phyloP scores from a whole-genome alignment of 2,329 filamentous ascomycete species.

The Metarhizium anisopliae region DNA sequence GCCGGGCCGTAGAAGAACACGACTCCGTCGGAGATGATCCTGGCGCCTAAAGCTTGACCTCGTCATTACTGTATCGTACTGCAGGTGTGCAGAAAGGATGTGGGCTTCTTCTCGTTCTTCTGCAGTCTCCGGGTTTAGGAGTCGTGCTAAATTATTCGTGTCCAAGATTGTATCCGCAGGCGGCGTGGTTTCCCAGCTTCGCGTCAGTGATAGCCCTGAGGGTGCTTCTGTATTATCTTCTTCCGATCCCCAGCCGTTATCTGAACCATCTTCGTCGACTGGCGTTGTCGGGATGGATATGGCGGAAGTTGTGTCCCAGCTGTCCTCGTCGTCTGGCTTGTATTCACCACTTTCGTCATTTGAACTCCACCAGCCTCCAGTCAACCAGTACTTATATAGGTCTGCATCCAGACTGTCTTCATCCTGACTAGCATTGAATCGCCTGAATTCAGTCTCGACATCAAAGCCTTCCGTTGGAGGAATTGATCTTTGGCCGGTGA shows the following conservation, averaged over 20 bases:
- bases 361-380: conserved; percentile 77
- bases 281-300: conserved; percentile 48
- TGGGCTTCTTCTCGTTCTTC: conserved; percentile 76
- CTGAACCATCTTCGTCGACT: conserved; percentile 27
- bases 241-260: conserved; percentile 38
- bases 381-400: conserved; percentile 78
- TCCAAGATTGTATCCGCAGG: conserved; percentile 54
- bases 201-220: conserved; percentile 51
- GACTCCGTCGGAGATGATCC: conserved; percentile 59
- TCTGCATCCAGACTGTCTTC: conserved; percentile 63
- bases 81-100: conserved; percentile 71
- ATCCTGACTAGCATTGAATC: conserved; percentile 34
- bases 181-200: conserved; percentile 45
- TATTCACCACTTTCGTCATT: conserved; percentile 77
- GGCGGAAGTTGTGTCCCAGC: conserved; percentile 72
- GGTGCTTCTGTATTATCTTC: conserved; percentile 58
- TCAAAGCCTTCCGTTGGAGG: conserved; percentile 60
- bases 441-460: conserved; percentile 70
- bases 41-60: conserved; percentile 66
- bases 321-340: conserved; percentile 44
- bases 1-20: conserved; percentile 38
- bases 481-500: conserved; percentile 41
- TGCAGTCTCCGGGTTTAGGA: conserved; percentile 70
- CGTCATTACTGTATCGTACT: conserved; percentile 65
- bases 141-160: conserved; percentile 60